These are phyloP conservation scores for Tylopilus sp. DNA, from an alignment of 768 basidiomycete genomes.

Conservation along the genomic window DNA sequence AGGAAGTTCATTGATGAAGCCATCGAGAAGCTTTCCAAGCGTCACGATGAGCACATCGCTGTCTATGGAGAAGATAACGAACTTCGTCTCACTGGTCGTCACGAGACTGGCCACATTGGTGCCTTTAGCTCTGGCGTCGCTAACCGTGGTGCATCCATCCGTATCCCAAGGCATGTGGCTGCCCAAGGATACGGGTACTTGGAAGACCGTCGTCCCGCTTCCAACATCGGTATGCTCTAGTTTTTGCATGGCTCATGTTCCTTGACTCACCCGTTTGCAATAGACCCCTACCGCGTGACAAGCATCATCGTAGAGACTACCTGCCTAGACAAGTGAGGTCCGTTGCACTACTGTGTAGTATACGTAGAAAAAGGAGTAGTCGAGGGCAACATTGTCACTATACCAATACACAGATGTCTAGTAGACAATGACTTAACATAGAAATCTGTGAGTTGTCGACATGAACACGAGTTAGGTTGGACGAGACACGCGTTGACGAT, in stretches of 20 bases:
- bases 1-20: conserved; percentile 89
- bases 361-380: conserved; percentile 2
- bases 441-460: conserved; percentile 8
- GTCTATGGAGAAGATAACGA: conserved; percentile 99
- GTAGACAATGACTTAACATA: neutral
- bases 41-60: conserved; percentile 93
- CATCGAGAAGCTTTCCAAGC: conserved; percentile 88
- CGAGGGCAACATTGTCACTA: conserved; percentile 17
- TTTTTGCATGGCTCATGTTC: neutral
- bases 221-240: conserved; percentile 76
- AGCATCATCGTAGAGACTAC: conserved; percentile 88
- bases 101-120: conserved; percentile 96
- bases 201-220: conserved; percentile 95
- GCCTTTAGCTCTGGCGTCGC: conserved; percentile 93
- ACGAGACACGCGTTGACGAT: conserved; percentile 1
- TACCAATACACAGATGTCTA: conserved; percentile 15
- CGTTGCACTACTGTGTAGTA: conserved; percentile 11
- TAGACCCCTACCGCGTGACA: conserved; percentile 95
- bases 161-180: conserved; percentile 92
- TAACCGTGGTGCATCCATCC: conserved; percentile 95
- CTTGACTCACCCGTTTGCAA: conserved; percentile 8
- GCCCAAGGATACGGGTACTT: conserved; percentile 93
- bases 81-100: conserved; percentile 89
- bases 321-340: conserved; percentile 54
- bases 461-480: neutral